These are phyloP conservation scores for Allium cepa DNA, from an alignment of 106 monocot genomes.

Conservation along the genomic window DNA sequence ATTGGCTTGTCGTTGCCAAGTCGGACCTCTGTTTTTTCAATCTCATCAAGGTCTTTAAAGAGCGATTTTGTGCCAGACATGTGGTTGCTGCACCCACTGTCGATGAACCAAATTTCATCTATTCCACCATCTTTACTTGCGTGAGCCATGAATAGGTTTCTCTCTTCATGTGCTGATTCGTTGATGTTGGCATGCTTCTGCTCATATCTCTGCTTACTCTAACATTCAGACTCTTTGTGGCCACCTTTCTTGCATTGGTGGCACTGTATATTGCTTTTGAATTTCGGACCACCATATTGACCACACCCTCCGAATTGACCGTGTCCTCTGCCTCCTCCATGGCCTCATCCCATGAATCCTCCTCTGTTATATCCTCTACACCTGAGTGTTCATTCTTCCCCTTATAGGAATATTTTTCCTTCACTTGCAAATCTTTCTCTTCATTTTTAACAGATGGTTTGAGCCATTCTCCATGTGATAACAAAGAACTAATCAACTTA, in stretches of 20 bases:
- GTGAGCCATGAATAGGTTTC: not conserved
- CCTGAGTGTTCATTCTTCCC: not conserved
- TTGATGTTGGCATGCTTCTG: not conserved
- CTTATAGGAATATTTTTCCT: not conserved
- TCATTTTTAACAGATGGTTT: not conserved
- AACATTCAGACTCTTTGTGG: not conserved
- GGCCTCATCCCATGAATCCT: no score
- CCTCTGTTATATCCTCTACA: no score
- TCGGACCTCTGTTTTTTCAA: not conserved
- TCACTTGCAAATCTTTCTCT: not conserved
- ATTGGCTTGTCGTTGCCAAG: not conserved
- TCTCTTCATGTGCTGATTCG: not conserved
- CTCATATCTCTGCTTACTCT: no score
- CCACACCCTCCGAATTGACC: not conserved
- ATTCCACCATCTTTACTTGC: not conserved
- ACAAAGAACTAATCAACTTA: conserved; percentile 4
- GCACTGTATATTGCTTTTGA: not conserved
- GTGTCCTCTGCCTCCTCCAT: not conserved
- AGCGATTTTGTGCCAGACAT: not conserved
- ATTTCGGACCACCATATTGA: not conserved
- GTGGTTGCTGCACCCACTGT: conserved; percentile 3
- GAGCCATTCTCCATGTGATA: not conserved
- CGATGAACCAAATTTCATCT: not conserved
- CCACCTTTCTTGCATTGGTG: not conserved
- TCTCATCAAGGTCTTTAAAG: conserved; percentile 1